Conservation (phyloP, 2,329 filamentous ascomycete genomes). For the Hawksworthiomyces lignivorus region DNA sequence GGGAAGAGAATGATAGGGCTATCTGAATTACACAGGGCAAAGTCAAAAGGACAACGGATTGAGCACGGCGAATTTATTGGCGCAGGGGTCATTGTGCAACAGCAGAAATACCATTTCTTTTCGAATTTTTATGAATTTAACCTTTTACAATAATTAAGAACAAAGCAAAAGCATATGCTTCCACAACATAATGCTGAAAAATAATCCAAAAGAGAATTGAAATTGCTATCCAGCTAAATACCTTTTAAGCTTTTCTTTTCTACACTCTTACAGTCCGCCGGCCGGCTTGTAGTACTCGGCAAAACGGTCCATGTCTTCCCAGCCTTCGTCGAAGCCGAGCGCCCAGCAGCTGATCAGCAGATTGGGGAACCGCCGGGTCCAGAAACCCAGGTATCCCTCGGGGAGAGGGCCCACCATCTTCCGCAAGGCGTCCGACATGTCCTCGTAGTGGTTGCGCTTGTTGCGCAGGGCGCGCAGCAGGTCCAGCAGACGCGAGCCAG, state of each 20-base stretch:
- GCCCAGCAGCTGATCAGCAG: conserved; percentile 73
- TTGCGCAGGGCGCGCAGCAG: conserved; percentile 83
- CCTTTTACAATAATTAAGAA: too few species aligned
- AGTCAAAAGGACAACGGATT: too few species aligned
- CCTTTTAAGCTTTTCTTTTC: too few species aligned
- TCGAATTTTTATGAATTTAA: too few species aligned
- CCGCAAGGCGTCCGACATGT: conserved; percentile 77
- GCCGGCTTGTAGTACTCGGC: conserved; percentile 59
- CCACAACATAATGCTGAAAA: not conserved
- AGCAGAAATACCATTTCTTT: too few species aligned
- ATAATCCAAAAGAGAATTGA: not conserved
- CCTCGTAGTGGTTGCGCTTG: conserved; percentile 96
- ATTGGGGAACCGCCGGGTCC: conserved; percentile 71
- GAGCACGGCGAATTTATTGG: too few species aligned
- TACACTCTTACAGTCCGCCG: conserved; percentile 12
- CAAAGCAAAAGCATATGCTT: too few species aligned
- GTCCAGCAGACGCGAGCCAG: conserved; percentile 73
- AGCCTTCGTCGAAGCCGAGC: conserved; percentile 58
- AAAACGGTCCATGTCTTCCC: conserved; percentile 60
- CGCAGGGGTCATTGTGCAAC: too few species aligned
- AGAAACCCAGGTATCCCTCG: conserved; percentile 76
- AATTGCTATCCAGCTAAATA: too few species aligned
- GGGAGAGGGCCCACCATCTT: conserved; percentile 63
- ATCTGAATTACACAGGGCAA: too few species aligned
- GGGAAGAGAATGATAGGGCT: too few species aligned